Evolutionary conservation across 306 rosid species (phyloP), one percentile per base, ranked within the genome.

Genomic region (Prunus salicina): DNA sequence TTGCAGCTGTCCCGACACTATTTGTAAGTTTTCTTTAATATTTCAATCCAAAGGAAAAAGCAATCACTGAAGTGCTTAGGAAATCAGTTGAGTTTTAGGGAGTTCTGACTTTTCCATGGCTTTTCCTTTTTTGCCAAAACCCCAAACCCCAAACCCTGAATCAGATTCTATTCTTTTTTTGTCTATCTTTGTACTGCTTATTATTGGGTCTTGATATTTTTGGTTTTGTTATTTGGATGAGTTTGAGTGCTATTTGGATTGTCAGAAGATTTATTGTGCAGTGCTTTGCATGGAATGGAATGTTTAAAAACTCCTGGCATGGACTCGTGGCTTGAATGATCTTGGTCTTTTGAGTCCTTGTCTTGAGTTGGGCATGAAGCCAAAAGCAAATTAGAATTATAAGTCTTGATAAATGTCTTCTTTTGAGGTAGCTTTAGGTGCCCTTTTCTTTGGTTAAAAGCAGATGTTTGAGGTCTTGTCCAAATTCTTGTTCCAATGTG

Each of bases 1-100:
- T 82, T 81, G 96, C 97, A 20, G 93, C 97, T 45, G 88, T 95
- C 62, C 99, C 99, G 25, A 81, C 97, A 19, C 77, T 92, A 51
- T 76, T 82, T 82, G 99, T 92, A 86, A 92, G 97, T 87, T 77
- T 25, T 70, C 27, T 18, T 10, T 43, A 28, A 45, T 50, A 18
- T 60, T 18, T 73, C 43, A 25, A 0, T 24, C 25, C 14, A 14
- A 11, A 25, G 34, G 28, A 60, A 9, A 4, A 5, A 30, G 27
- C 50, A 20, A 16, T 11, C 0, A 2, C 5, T 57, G 10, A 10
- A 24, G 15, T 72, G 49, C 47, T 20, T 16, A 34, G 53, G 3
- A 6, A 11, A 49, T 50, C 12, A 22, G 14, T 55, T 38, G 10
- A 56, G 38, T 56, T 10, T 70, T 52, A 53, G 20, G 30, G 34